phyloP scores from a whole-genome alignment of 495 filamentous ascomycete genomes.

The Penicillium bialowiezense region DNA sequence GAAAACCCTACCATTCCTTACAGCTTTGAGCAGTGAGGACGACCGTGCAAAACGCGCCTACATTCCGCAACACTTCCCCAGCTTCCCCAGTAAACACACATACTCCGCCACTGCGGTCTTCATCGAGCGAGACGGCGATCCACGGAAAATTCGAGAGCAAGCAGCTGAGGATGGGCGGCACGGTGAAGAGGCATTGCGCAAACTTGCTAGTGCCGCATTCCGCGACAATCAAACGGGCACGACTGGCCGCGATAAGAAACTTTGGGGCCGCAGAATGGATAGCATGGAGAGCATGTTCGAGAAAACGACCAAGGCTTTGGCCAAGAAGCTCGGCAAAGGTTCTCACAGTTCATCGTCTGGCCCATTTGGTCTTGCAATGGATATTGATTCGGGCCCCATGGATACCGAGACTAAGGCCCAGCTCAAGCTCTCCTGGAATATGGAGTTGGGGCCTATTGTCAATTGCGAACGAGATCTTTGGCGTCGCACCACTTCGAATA shows the following conservation, averaged over 20 bases:
- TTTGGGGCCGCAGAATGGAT: slow-evolving; percentile 42
- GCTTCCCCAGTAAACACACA: slow-evolving; percentile 71
- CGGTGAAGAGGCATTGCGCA: slow-evolving; percentile 71
- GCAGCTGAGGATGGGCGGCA: slow-evolving; percentile 70
- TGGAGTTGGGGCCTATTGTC: slow-evolving; percentile 47
- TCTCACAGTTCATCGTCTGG: slow-evolving; percentile 1
- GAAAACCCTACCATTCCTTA: slow-evolving; percentile 48
- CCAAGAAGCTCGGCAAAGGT: slow-evolving; percentile 34
- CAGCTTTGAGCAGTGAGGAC: slow-evolving; percentile 49
- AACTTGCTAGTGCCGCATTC: slow-evolving; percentile 54
- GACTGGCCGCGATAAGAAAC: slow-evolving; percentile 39
- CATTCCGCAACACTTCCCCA: slow-evolving; percentile 66
- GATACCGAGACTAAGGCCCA: slow-evolving; percentile 28
- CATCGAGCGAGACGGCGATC: slow-evolving; percentile 63
- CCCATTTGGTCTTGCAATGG: slow-evolving; percentile 24
- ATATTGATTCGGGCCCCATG: slow-evolving; percentile 29
- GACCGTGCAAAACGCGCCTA: slow-evolving; percentile 50
- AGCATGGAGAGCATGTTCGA: slow-evolving; percentile 51
- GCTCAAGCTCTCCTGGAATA: slow-evolving; percentile 27
- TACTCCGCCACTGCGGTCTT: slow-evolving; percentile 67
- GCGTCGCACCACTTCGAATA: slow-evolving; percentile 32
- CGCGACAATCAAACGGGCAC: slow-evolving; percentile 40
- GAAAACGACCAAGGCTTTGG: slow-evolving; percentile 40
- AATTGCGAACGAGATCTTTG: slow-evolving; percentile 47
- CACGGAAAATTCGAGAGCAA: slow-evolving; percentile 66